Evolutionary conservation across 768 basidiomycete species (phyloP).

Genomic region (Polyporus arcularius): DNA sequence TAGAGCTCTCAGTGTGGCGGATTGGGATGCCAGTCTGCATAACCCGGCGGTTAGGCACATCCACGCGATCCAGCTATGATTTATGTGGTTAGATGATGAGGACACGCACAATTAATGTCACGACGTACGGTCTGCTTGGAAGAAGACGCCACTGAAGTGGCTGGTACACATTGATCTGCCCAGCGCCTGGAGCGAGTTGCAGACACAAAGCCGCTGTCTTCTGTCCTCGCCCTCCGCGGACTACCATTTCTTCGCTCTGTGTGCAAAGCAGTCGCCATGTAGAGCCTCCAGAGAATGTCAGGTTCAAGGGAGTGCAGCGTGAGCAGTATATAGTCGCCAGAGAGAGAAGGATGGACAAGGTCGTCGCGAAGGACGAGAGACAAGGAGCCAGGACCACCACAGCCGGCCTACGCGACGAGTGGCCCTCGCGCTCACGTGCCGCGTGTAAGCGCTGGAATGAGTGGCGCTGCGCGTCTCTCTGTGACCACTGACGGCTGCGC

Average conservation of each 20-base stretch:
- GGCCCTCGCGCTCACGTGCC: not conserved
- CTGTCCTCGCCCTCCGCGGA: not conserved
- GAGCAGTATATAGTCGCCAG: too few relatives aligned
- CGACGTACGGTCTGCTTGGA: not conserved
- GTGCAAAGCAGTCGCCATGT: not conserved
- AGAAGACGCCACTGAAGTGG: not conserved
- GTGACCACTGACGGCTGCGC: too few relatives aligned
- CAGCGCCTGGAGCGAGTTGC: not conserved
- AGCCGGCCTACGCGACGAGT: not conserved
- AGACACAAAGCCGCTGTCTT: slow-evolving; percentile 10
- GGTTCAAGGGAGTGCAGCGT: not conserved
- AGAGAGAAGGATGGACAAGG: not conserved
- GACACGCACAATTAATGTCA: too few relatives aligned
- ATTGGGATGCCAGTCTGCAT: not conserved
- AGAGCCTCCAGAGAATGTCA: not conserved
- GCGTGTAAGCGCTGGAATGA: not conserved
- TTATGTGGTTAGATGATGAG: too few relatives aligned
- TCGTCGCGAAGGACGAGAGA: not conserved
- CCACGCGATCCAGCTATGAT: not conserved
- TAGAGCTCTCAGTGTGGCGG: not conserved
- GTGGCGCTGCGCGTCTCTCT: too few relatives aligned
- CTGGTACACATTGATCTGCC: too few relatives aligned
- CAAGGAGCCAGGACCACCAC: not conserved
- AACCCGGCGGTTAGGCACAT: not conserved
- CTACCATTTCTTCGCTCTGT: not conserved